These are phyloP conservation scores for Globisporangium solare DNA, from an alignment of 352 stramenopile genomes.

Conservation along the genomic window DNA sequence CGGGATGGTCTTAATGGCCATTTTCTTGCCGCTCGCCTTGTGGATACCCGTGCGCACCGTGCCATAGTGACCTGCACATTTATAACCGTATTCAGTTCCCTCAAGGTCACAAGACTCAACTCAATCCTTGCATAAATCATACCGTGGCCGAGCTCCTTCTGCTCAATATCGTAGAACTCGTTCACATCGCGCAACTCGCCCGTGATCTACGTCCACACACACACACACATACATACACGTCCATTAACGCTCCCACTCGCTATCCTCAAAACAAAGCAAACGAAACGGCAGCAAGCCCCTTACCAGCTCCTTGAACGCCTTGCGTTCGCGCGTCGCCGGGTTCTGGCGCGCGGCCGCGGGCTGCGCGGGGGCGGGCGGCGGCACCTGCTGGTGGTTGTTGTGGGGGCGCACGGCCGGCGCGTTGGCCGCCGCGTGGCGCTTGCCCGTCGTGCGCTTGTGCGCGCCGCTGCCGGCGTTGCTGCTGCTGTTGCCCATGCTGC, in stretches of 20 bases:
- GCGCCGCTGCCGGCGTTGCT: conserved; percentile 13
- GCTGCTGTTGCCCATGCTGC: conserved; percentile 12
- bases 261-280: background rate
- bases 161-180: conserved; percentile 84
- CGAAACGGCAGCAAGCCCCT: conserved; percentile 16
- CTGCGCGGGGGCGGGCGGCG: conserved; percentile 14
- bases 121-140: background rate
- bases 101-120: background rate
- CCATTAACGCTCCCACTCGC: background rate
- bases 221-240: background rate
- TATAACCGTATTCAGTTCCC: too few relatives aligned
- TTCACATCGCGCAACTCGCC: conserved; percentile 80
- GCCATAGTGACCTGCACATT: conserved; percentile 90
- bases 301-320: conserved; percentile 71
- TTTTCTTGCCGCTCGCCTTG: conserved; percentile 90
- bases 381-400: conserved; percentile 15
- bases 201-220: conserved; percentile 52
- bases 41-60: conserved; percentile 95
- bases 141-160: conserved; percentile 84
- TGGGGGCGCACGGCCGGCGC: conserved; percentile 13
- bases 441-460: conserved; percentile 30
- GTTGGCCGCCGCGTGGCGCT: conserved; percentile 24
- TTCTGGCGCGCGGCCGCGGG: conserved; percentile 24
- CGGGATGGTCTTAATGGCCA: conserved; percentile 99
- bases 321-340: conserved; percentile 46